These are phyloP conservation scores for Isoetes engelmannii DNA, from an alignment of 83 land plant species.

Conservation along the genomic window DNA sequence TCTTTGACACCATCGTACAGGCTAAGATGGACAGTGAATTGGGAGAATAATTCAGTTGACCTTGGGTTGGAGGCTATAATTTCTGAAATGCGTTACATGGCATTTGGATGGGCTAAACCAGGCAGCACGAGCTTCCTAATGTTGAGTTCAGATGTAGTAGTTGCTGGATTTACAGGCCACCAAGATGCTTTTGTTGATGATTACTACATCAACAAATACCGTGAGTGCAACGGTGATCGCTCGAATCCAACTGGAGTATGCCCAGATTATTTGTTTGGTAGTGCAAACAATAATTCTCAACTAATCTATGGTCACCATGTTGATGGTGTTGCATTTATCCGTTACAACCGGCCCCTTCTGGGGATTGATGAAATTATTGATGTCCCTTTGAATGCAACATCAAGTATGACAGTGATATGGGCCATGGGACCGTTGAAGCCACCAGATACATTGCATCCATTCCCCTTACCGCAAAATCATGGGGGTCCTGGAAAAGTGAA, in stretches of 20 bases:
- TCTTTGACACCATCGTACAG: slow-evolving; percentile 50
- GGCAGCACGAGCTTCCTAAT: slow-evolving; percentile 29
- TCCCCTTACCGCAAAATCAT: slow-evolving; percentile 83
- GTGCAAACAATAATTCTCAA: slow-evolving; percentile 46
- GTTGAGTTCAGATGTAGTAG: slow-evolving; percentile 72
- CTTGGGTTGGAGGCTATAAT: slow-evolving; percentile 81
- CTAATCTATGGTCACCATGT: slow-evolving; percentile 75
- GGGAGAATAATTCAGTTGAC: slow-evolving; percentile 41
- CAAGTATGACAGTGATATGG: slow-evolving; percentile 79
- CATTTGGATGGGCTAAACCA: slow-evolving; percentile 92
- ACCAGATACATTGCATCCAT: slow-evolving; percentile 63
- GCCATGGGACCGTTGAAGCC: slow-evolving; percentile 72
- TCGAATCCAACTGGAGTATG: slow-evolving; percentile 62
- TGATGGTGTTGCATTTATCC: slow-evolving; percentile 82
- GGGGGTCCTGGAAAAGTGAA: slow-evolving; percentile 36
- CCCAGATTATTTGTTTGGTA: slow-evolving; percentile 64
- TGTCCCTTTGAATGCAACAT: slow-evolving; percentile 42
- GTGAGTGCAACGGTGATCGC: slow-evolving; percentile 64
- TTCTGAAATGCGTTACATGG: slow-evolving; percentile 64
- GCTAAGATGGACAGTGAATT: slow-evolving; percentile 67
- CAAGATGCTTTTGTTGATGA: slow-evolving; percentile 78
- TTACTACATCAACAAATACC: slow-evolving; percentile 65
- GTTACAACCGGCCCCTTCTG: slow-evolving; percentile 51
- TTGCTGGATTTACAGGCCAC: slow-evolving; percentile 75
- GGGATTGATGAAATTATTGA: slow-evolving; percentile 60